Evolutionary conservation across 2,329 filamentous ascomycete genomes (phyloP), one percentile per base, ranked within the genome.

Genomic region (Cladophialophora exuberans): DNA sequence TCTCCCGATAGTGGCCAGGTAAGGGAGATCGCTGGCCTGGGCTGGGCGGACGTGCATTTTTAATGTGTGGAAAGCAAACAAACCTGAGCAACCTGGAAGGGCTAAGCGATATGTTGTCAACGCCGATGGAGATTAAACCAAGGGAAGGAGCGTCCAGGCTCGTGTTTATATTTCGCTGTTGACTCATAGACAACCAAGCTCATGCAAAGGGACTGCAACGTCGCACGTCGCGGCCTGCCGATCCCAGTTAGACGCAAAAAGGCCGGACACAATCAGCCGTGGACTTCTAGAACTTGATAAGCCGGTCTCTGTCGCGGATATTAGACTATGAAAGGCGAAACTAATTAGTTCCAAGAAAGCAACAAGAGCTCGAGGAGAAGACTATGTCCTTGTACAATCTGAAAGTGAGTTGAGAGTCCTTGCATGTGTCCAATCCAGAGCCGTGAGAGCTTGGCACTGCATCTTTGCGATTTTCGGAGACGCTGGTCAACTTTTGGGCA

Each of bases 1-100:
- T 22, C 52, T 57, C 11, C 50, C 49, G 33, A 62, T 31, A 20
- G 52, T 42, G 9, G 63, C 59, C n/a, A 60, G 41, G 35, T 54
- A 54, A 3, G 57, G 39, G 25, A 64, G 43, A 36, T 65, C 62
- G 13, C 51, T 35, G 10, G 42, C 20, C 17, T 15, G 20, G 15
- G 58, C 54, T 22, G 49, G 62, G 31, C 62, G 56, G 43, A 65
- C 52, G 47, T 64, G 57, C 62, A 62, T 62, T 22, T 47, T 47
- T 5, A 20, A 20, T 22, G 18, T 25, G 30, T 6, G 13, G 6
- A 26, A 25, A n/a, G 35, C 13, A 6, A 26, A 42, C 18, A 42
- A 26, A 2, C 2, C 17, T 22, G 39, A 22, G 22, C 18, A 22
- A 26, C 20, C 28, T 31, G 28, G 13, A 6, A 7, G 28, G 13